Evolutionary conservation across 202 grass and related monocot species (phyloP).

Genomic region (Dendrocalamus latiflorus): DNA sequence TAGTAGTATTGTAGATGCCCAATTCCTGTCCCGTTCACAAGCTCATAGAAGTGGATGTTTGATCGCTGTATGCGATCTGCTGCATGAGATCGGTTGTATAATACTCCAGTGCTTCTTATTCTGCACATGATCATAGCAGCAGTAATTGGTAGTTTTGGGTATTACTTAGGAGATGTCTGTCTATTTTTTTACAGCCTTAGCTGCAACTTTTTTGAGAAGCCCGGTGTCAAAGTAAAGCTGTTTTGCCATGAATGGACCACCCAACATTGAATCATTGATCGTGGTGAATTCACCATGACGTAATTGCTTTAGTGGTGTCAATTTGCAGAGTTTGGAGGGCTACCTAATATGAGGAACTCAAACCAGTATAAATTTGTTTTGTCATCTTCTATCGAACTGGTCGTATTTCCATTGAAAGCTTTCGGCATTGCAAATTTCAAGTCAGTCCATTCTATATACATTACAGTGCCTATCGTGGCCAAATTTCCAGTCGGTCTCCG

Average conservation of each 20-base stretch:
- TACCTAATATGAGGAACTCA: neutral
- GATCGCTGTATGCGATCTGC: neutral
- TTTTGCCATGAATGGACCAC: neutral
- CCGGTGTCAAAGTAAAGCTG: neutral
- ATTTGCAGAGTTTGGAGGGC: neutral
- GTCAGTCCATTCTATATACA: neutral
- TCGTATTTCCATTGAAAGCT: neutral
- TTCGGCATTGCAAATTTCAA: neutral
- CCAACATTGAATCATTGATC: neutral
- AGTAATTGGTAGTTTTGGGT: neutral
- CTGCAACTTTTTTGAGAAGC: neutral
- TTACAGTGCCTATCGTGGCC: neutral
- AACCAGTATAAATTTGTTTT: neutral
- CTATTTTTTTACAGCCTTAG: neutral
- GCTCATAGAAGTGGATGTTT: conserved; percentile 3
- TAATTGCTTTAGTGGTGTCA: neutral
- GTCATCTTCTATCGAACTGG: neutral
- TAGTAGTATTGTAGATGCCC: neutral
- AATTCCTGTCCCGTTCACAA: neutral
- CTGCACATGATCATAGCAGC: neutral
- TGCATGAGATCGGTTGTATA: neutral
- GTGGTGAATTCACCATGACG: neutral
- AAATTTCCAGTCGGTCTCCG: neutral
- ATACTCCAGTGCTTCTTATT: neutral
- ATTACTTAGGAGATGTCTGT: neutral